These are phyloP conservation scores for Drechslera avenae DNA, from an alignment of 2,329 filamentous ascomycete genomes.

Conservation along the genomic window DNA sequence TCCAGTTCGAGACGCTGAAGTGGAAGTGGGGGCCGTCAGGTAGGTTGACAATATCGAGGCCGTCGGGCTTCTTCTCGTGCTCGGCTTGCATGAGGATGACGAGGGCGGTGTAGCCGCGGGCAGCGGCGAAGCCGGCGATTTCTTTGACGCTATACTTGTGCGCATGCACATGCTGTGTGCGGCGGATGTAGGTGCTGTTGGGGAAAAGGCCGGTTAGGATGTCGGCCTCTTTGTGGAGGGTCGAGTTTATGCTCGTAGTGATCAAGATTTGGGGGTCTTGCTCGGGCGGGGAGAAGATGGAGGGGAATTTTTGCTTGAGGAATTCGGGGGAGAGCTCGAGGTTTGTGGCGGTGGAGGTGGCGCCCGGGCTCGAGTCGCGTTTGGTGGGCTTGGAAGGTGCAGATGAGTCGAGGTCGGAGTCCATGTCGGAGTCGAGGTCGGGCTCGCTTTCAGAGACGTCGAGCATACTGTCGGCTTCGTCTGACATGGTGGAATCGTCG, in stretches of 20 bases:
- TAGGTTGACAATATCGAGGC: slow-evolving; percentile 82
- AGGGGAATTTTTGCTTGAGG: slow-evolving; percentile 64
- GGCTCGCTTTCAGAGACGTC: slow-evolving; percentile 52
- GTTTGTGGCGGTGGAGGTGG: slow-evolving; percentile 62
- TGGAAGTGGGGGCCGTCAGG: slow-evolving; percentile 89
- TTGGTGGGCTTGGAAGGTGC: slow-evolving; percentile 51
- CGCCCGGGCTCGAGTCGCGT: slow-evolving; percentile 60
- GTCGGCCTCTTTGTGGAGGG: slow-evolving; percentile 80
- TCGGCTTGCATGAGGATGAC: slow-evolving; percentile 83
- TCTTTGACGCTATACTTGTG: slow-evolving; percentile 93
- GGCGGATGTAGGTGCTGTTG: slow-evolving; percentile 77
- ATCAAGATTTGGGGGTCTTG: slow-evolving; percentile 81
- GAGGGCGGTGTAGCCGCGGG: slow-evolving; percentile 81
- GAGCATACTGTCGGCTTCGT: slow-evolving; percentile 72
- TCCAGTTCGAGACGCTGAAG: slow-evolving; percentile 88
- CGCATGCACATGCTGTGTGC: slow-evolving; percentile 79
- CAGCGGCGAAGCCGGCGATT: slow-evolving; percentile 82
- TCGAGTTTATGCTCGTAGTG: slow-evolving; percentile 88
- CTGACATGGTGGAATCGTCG: slow-evolving; percentile 26
- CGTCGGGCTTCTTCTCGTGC: slow-evolving; percentile 75
- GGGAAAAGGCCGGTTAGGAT: slow-evolving; percentile 83
- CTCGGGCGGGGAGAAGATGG: slow-evolving; percentile 60
- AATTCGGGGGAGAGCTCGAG: slow-evolving; percentile 65
- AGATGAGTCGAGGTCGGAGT: slow-evolving; percentile 52
- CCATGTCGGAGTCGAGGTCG: slow-evolving; percentile 54